These are phyloP conservation scores for Angomonas deanei DNA, from an alignment of 208 protist genomes.

Conservation along the genomic window DNA sequence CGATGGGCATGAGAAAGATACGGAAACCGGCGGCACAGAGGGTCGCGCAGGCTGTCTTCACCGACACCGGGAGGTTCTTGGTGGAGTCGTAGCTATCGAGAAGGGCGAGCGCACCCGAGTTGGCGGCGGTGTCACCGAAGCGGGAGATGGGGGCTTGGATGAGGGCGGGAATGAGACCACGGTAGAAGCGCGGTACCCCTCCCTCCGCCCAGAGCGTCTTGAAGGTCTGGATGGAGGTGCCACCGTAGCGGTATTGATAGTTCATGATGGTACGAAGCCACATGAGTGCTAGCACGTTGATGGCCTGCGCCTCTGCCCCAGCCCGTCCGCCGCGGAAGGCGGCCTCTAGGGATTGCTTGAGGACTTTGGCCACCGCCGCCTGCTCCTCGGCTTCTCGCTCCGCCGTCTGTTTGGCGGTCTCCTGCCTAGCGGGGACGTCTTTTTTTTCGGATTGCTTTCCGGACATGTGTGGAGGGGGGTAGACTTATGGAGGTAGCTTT, in stretches of 20 bases:
- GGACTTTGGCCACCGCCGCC: constrained; percentile 3
- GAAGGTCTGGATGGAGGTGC: constrained; percentile 3
- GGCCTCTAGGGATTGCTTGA: neutral
- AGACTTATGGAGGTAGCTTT: too few species aligned
- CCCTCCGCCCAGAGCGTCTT: constrained; percentile 12
- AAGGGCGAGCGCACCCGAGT: constrained; percentile 13
- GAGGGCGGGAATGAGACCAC: constrained; percentile 14
- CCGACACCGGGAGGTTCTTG: constrained; percentile 1
- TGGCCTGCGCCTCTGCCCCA: constrained; percentile 11
- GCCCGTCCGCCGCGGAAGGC: constrained; percentile 10
- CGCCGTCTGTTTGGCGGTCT: neutral
- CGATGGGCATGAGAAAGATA: constrained; percentile 15
- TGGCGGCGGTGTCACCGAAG: constrained; percentile 17
- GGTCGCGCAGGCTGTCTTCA: constrained; percentile 12
- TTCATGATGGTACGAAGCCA: constrained; percentile 20
- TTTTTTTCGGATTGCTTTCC: too few species aligned
- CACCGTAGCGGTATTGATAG: constrained; percentile 20
- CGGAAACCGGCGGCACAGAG: constrained; percentile 13
- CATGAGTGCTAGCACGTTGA: constrained; percentile 17
- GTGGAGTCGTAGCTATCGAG: constrained; percentile 8
- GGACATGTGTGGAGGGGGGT: too few species aligned
- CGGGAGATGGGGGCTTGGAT: constrained; percentile 13
- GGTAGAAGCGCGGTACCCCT: constrained; percentile 17
- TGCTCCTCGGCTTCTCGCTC: neutral
- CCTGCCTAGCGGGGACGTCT: too few species aligned